Conservation (phyloP, 768 basidiomycete species). For the Serendipita vermifera region DNA sequence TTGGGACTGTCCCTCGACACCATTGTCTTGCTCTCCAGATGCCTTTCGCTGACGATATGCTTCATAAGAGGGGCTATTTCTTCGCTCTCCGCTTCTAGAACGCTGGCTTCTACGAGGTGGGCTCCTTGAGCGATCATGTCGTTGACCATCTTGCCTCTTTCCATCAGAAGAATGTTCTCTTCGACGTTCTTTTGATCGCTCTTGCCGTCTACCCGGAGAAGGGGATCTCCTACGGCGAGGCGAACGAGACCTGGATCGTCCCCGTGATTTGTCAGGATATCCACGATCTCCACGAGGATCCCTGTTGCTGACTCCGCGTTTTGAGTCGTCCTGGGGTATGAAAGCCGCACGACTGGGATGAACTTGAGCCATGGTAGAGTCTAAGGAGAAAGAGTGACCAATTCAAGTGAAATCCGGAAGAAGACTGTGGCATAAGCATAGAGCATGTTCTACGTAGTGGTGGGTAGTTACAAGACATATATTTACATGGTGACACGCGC, state of each 20-base stretch:
- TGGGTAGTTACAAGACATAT: no score
- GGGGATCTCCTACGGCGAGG: slow-evolving; percentile 5
- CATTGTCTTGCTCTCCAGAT: not conserved
- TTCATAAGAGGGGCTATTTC: slow-evolving; percentile 15
- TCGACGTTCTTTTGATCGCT: not conserved
- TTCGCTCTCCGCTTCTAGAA: slow-evolving; percentile 9
- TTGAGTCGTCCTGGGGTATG: slow-evolving; percentile 36
- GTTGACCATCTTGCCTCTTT: slow-evolving; percentile 1
- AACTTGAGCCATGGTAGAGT: slow-evolving; percentile 47
- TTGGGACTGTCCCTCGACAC: not conserved
- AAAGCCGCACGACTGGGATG: slow-evolving; percentile 62
- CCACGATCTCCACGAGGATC: slow-evolving; percentile 6
- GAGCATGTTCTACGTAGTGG: no score
- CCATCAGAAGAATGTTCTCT: not conserved
- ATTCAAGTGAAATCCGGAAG: no score
- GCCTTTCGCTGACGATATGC: not conserved
- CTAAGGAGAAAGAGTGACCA: no score
- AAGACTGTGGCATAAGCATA: no score
- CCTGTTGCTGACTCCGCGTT: slow-evolving; percentile 22
- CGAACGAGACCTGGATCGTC: slow-evolving; percentile 11
- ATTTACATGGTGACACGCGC: no score
- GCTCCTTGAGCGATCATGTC: not conserved
- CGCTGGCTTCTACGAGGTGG: slow-evolving; percentile 5
- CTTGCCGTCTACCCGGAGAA: not conserved
- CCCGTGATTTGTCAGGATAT: slow-evolving; percentile 8